Evolutionary conservation across 257 asterid genomes (phyloP).

Genomic region (Nicotiana knightiana): DNA sequence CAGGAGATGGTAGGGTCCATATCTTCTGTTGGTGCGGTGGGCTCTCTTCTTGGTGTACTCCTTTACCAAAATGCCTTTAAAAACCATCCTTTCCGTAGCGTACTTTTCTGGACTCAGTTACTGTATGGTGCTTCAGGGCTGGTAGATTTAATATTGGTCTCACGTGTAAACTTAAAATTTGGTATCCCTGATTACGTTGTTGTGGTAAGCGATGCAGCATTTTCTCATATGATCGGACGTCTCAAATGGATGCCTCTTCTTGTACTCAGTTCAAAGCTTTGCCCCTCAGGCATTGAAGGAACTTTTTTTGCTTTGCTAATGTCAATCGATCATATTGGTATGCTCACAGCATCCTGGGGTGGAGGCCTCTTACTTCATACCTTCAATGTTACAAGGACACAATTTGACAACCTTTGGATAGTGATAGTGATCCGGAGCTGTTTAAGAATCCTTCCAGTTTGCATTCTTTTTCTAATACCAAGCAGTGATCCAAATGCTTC

Average conservation of each 20-base stretch:
- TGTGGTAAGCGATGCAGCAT: conserved; percentile 53
- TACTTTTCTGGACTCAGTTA: conserved; percentile 53
- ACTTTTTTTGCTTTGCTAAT: conserved; percentile 64
- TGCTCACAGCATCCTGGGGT: conserved; percentile 49
- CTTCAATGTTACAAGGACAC: conserved; percentile 50
- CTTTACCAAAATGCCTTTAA: conserved; percentile 63
- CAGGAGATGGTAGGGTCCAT: conserved; percentile 74
- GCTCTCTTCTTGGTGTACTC: conserved; percentile 67
- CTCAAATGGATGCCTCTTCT: conserved; percentile 78
- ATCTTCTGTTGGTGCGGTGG: conserved; percentile 66
- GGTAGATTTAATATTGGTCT: conserved; percentile 56
- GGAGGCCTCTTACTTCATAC: conserved; percentile 56
- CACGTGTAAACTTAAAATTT: conserved; percentile 48
- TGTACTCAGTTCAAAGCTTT: conserved; percentile 58
- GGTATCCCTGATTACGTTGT: conserved; percentile 65
- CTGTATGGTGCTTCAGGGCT: conserved; percentile 48
- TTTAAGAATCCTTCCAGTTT: conserved; percentile 43
- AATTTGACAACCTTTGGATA: conserved; percentile 56
- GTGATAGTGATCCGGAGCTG: conserved; percentile 44
- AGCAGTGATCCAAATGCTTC: conserved; percentile 28
- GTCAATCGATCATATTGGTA: conserved; percentile 66
- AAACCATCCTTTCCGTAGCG: conserved; percentile 48
- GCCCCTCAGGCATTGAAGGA: conserved; percentile 73
- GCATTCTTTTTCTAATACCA: conserved; percentile 46
- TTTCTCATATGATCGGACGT: conserved; percentile 36